phyloP scores from a whole-genome alignment of 805 yeast species.

The Saccharomycopsis schoenii region DNA sequence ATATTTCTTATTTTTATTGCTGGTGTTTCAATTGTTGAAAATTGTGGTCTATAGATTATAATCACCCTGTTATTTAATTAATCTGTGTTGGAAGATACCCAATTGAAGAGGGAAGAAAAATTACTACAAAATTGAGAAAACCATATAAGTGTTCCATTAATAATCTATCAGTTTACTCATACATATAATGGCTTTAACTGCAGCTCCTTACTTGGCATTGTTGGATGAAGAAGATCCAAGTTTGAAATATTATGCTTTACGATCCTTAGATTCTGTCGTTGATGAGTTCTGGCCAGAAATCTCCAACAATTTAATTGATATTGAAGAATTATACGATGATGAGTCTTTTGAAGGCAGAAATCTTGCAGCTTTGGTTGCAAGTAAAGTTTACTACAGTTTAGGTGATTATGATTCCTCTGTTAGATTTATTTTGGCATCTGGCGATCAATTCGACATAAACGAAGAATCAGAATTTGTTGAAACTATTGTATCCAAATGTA shows the following conservation, averaged over 20 bases:
- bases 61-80: too few relatives aligned
- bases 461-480: conserved; percentile 81
- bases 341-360: conserved; percentile 61
- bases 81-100: neutral
- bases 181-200: conserved; percentile 29
- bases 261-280: conserved; percentile 69
- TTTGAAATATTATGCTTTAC: conserved; percentile 76
- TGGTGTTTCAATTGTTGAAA: too few relatives aligned
- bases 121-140: neutral
- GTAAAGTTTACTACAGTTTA: conserved; percentile 82
- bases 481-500: conserved; percentile 89
- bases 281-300: conserved; percentile 97
- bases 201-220: conserved; percentile 87
- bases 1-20: too few relatives aligned
- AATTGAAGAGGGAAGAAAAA: too few relatives aligned
- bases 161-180: neutral
- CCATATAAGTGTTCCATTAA: neutral
- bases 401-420: conserved; percentile 93
- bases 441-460: conserved; percentile 61
- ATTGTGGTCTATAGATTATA: too few relatives aligned
- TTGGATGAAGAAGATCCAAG: conserved; percentile 70
- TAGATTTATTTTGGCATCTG: conserved; percentile 79
- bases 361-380: conserved; percentile 85
- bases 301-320: conserved; percentile 77
- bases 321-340: conserved; percentile 89